phyloP scores from a whole-genome alignment of 129 eudicot species.

The Flaveria ramosissima region DNA sequence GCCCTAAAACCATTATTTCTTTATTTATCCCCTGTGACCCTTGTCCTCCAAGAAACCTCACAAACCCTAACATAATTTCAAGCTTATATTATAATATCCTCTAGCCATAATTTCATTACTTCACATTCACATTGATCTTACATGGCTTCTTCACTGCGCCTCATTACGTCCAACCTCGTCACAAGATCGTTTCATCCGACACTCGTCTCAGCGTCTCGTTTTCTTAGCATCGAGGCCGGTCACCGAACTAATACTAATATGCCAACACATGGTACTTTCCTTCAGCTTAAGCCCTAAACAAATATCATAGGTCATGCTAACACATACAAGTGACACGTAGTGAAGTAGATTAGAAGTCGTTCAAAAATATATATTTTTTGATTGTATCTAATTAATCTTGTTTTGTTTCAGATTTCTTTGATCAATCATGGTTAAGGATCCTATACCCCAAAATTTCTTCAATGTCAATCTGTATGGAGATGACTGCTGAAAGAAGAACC shows the following conservation, averaged over 20 bases:
- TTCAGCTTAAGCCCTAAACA: not conserved
- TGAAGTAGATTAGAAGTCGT: no score
- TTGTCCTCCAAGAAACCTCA: conserved; percentile 5
- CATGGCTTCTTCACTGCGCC: not conserved
- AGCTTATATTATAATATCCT: not conserved
- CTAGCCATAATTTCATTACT: not conserved
- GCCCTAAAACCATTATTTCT: no score
- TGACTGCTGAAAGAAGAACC: not conserved
- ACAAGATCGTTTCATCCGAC: not conserved
- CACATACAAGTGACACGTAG: no score
- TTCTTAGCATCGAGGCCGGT: not conserved
- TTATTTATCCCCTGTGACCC: no score
- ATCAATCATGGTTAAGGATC: not conserved
- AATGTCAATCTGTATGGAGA: not conserved
- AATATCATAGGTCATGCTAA: not conserved
- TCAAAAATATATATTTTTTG: not conserved
- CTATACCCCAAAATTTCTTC: not conserved
- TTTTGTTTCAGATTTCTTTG: not conserved
- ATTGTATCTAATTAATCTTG: not conserved
- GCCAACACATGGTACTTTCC: not conserved
- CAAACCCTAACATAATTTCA: not conserved
- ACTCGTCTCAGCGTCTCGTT: not conserved
- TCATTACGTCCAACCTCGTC: not conserved
- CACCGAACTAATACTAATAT: not conserved
- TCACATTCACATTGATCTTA: not conserved